Percentiles rank a stretch among this genome's conserved stretches.
These are phyloP conservation scores for Dothistroma pini DNA, from an alignment of 2,329 filamentous ascomycete genomes.

Conservation along the genomic window DNA sequence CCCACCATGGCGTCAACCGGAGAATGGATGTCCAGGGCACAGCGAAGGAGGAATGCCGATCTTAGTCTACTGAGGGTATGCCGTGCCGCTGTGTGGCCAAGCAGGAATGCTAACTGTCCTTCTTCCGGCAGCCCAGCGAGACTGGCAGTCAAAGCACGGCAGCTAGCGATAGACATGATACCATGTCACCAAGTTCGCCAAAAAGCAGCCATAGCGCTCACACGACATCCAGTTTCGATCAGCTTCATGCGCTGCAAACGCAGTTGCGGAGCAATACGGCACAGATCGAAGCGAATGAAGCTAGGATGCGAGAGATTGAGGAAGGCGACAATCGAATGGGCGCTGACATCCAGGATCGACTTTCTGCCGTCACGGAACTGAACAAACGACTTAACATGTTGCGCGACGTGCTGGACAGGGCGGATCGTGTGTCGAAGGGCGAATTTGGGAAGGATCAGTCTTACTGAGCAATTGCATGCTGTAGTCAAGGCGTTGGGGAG, in stretches of 20 bases:
- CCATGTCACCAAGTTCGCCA: constrained; percentile 13
- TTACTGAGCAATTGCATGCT: not conserved
- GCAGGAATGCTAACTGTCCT: not conserved
- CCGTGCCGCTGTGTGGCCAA: not conserved
- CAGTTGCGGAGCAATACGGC: constrained; percentile 21
- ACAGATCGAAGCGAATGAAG: constrained; percentile 20
- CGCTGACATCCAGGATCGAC: constrained; percentile 9
- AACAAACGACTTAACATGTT: constrained; percentile 18
- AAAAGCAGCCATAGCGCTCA: constrained; percentile 15
- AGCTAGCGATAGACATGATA: constrained; percentile 9
- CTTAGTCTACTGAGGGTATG: constrained; percentile 17
- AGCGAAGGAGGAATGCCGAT: constrained; percentile 16
- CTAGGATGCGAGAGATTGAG: constrained; percentile 18
- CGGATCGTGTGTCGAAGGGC: constrained; percentile 15
- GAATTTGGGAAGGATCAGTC: constrained; percentile 9
- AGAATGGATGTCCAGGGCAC: constrained; percentile 19
- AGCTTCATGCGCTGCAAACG: constrained; percentile 16
- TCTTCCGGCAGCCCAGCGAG: constrained; percentile 15
- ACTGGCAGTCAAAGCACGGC: constrained; percentile 12
- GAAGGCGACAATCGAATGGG: constrained; percentile 11
- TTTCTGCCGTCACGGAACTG: constrained; percentile 17
- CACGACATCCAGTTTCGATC: constrained; percentile 14
- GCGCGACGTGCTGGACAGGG: constrained; percentile 14
- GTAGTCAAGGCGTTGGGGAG: constrained; percentile 2
- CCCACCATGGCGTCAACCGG: constrained; percentile 12